A percentile compares a stretch with the other conserved stretches of the same genome.
Conservation (phyloP, 495 filamentous ascomycete genomes). For the Bombardia bombarda region DNA sequence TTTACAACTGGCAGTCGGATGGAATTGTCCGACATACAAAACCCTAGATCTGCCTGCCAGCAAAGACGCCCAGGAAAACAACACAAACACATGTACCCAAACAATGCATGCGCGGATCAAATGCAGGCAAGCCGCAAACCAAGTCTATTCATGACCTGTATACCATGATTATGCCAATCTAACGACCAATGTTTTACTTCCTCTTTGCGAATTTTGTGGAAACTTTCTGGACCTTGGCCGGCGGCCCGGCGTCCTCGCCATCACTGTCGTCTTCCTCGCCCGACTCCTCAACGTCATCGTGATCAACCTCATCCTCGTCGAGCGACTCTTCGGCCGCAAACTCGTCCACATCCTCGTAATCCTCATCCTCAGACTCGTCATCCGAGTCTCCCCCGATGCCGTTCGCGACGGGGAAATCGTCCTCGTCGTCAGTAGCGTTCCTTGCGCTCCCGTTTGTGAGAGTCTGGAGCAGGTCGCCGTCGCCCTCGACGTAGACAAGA, state of each 20-base stretch:
- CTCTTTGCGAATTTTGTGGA: constrained; percentile 18
- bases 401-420: constrained; percentile 15
- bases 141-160: neutral
- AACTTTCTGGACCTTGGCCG: constrained; percentile 27
- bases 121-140: neutral
- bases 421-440: constrained; percentile 15
- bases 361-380: constrained; percentile 24
- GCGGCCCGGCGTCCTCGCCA: constrained; percentile 21
- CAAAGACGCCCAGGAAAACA: neutral
- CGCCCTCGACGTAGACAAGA: constrained; percentile 82
- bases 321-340: constrained; percentile 22
- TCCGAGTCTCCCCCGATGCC: constrained; percentile 20
- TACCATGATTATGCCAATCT: neutral
- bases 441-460: constrained; percentile 31
- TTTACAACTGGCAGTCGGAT: too few species aligned
- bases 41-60: too few species aligned
- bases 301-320: constrained; percentile 32
- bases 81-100: too few species aligned
- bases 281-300: constrained; percentile 29
- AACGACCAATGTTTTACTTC: constrained; percentile 8
- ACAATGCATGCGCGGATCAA: neutral
- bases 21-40: too few species aligned
- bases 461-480: constrained; percentile 43
- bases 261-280: constrained; percentile 25
- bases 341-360: constrained; percentile 24